phyloP scores from a whole-genome alignment of 2,329 filamentous ascomycete species.

The Curvularia hawaiiensis region DNA sequence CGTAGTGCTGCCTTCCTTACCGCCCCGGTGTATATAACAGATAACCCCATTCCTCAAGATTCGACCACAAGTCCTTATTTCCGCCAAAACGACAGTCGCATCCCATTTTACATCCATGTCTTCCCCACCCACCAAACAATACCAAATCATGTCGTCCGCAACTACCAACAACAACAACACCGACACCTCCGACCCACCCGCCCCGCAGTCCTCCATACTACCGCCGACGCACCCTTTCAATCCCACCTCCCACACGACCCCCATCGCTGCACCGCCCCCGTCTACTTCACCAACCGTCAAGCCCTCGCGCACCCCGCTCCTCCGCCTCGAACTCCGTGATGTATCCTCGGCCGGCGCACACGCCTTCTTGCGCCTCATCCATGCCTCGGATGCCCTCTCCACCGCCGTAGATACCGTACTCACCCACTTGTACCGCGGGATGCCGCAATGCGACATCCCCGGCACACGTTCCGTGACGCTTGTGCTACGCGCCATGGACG shows the following conservation, averaged over 20 bases:
- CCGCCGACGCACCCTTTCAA: conserved; percentile 23
- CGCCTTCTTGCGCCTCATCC: conserved; percentile 70
- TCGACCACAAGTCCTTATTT: background rate
- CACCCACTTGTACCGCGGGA: conserved; percentile 67
- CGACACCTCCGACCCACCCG: conserved; percentile 17
- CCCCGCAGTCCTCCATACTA: conserved; percentile 37
- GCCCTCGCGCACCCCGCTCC: conserved; percentile 48
- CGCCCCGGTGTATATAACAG: background rate
- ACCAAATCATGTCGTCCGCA: conserved; percentile 43
- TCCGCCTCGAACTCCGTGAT: conserved; percentile 56
- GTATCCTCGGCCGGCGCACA: conserved; percentile 62
- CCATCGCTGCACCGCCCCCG: background rate
- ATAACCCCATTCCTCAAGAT: background rate
- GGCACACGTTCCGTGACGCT: conserved; percentile 86
- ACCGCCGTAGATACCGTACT: conserved; percentile 71
- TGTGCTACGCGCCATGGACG: conserved; percentile 76
- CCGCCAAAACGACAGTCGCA: background rate
- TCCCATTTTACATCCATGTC: conserved; percentile 15
- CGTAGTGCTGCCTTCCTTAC: background rate
- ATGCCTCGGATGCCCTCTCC: conserved; percentile 66
- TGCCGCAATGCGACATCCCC: conserved; percentile 49
- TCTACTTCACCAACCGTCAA: conserved; percentile 22
- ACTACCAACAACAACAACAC: conserved; percentile 8
- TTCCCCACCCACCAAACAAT: conserved; percentile 38
- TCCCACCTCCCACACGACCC: conserved; percentile 5